A percentile compares a stretch with the other conserved stretches of the same genome.
phyloP scores from a whole-genome alignment of 2,329 filamentous ascomycete species.

The Cyanodermella asteris region DNA sequence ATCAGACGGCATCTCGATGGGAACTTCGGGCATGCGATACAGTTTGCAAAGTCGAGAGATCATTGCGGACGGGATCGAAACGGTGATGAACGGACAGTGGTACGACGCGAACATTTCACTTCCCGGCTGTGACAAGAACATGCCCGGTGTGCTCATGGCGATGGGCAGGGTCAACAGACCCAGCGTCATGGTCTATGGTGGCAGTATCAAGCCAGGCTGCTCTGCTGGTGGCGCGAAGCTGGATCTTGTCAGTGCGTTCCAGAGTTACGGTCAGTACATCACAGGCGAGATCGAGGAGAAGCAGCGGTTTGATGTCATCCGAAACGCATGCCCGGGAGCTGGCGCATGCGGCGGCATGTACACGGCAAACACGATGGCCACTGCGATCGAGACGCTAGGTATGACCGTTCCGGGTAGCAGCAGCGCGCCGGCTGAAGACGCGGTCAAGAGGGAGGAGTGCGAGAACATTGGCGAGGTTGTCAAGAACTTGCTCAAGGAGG shows the following conservation, averaged over 20 bases:
- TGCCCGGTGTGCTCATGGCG: slow-evolving; percentile 80
- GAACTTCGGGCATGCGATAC: slow-evolving; percentile 90
- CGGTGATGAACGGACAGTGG: slow-evolving; percentile 97
- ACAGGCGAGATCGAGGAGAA: slow-evolving; percentile 79
- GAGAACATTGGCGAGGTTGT: slow-evolving; percentile 49
- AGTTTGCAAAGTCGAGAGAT: slow-evolving; percentile 86
- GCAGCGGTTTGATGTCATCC: slow-evolving; percentile 82
- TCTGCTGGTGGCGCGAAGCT: slow-evolving; percentile 51
- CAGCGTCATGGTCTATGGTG: slow-evolving; percentile 93
- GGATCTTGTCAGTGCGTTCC: slow-evolving; percentile 94
- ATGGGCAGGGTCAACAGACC: slow-evolving; percentile 91
- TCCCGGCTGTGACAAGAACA: slow-evolving; percentile 98
- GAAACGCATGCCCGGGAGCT: slow-evolving; percentile 66
- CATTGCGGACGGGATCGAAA: slow-evolving; percentile 96
- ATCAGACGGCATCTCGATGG: slow-evolving; percentile 95
- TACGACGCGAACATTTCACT: slow-evolving; percentile 95
- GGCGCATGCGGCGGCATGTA: slow-evolving; percentile 80
- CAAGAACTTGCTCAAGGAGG: slow-evolving; percentile 50
- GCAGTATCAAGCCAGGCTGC: slow-evolving; percentile 81
- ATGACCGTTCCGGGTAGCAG: slow-evolving; percentile 69
- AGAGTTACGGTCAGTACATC: slow-evolving; percentile 90
- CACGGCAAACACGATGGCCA: slow-evolving; percentile 58
- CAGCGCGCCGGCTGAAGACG: slow-evolving; percentile 54
- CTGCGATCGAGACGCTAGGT: slow-evolving; percentile 48
- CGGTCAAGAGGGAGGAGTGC: slow-evolving; percentile 52